Evolutionary conservation across 2,329 filamentous ascomycete genomes (phyloP).

Genomic region (Penicillium sp.): DNA sequence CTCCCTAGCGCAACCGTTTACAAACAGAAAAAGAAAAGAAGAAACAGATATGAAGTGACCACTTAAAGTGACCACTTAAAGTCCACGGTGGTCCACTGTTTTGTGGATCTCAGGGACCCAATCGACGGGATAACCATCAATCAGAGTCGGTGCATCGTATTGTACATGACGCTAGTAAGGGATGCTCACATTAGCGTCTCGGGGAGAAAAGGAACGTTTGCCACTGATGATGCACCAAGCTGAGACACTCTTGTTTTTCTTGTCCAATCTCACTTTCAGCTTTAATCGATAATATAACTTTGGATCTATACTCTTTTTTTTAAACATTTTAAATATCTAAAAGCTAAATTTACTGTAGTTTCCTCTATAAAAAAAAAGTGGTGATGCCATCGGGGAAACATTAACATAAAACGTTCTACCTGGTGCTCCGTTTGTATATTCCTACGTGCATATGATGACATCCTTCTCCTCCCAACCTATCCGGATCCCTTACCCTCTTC

Average conservation of each 20-base stretch:
- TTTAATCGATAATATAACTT: neutral
- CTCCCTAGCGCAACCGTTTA: slow-evolving; percentile 26
- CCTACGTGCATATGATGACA: slow-evolving; percentile 24
- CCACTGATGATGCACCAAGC: slow-evolving; percentile 17
- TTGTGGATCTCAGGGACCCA: slow-evolving; percentile 12
- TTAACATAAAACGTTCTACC: neutral
- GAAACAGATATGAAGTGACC: neutral
- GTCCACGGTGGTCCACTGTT: neutral
- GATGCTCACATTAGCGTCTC: slow-evolving; percentile 23
- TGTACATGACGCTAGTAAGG: slow-evolving; percentile 16
- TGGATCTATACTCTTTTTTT: neutral
- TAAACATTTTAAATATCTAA: neutral
- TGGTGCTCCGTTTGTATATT: neutral
- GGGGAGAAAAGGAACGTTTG: slow-evolving; percentile 20
- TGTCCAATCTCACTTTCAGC: neutral
- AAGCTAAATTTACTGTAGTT: neutral
- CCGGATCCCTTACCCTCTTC: neutral
- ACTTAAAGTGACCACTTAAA: slow-evolving; percentile 7
- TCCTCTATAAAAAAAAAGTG: slow-evolving; percentile 1
- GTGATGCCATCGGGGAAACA: slow-evolving; percentile 11
- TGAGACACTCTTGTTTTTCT: slow-evolving; percentile 4
- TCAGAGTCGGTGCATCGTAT: slow-evolving; percentile 10
- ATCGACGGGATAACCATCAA: slow-evolving; percentile 7
- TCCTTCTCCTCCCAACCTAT: neutral
- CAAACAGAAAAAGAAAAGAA: slow-evolving; percentile 4